These are phyloP conservation scores for Schizonepeta tenuifolia DNA, from an alignment of 257 asterid species.

Conservation along the genomic window DNA sequence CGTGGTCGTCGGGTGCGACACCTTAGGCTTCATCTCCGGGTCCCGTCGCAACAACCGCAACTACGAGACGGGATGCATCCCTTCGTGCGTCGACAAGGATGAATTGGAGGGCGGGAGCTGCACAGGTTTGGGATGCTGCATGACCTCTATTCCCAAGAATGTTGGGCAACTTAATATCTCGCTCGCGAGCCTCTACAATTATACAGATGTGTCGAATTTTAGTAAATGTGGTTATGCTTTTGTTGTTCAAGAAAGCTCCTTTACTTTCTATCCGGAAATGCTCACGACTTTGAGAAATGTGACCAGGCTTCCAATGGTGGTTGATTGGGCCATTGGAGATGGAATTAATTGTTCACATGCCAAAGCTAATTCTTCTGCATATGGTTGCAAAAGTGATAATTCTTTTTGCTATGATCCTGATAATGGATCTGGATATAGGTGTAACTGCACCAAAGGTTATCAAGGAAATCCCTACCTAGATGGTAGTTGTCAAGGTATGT, in stretches of 20 bases:
- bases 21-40: slow-evolving; percentile 12
- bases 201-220: neutral
- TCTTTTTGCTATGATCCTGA: slow-evolving; percentile 30
- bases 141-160: slow-evolving; percentile 32
- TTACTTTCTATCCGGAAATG: slow-evolving; percentile 10
- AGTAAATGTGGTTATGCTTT: slow-evolving; percentile 36
- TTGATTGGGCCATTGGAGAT: slow-evolving; percentile 46
- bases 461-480: slow-evolving; percentile 50
- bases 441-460: slow-evolving; percentile 42
- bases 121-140: slow-evolving; percentile 34
- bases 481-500: slow-evolving; percentile 49
- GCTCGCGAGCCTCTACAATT: neutral
- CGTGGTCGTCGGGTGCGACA: neutral
- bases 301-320: slow-evolving; percentile 32
- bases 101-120: neutral
- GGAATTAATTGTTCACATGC: slow-evolving; percentile 40
- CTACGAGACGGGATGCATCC: slow-evolving; percentile 37
- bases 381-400: slow-evolving; percentile 38
- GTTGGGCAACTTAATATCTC: no score
- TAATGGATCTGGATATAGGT: slow-evolving; percentile 42
- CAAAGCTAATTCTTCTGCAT: neutral
- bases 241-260: slow-evolving; percentile 29
- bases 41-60: neutral
- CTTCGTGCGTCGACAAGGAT: slow-evolving; percentile 20
- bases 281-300: slow-evolving; percentile 14